Evolutionary conservation across 2,329 filamentous ascomycete genomes (phyloP).

Genomic region (Septoria petroselini): DNA sequence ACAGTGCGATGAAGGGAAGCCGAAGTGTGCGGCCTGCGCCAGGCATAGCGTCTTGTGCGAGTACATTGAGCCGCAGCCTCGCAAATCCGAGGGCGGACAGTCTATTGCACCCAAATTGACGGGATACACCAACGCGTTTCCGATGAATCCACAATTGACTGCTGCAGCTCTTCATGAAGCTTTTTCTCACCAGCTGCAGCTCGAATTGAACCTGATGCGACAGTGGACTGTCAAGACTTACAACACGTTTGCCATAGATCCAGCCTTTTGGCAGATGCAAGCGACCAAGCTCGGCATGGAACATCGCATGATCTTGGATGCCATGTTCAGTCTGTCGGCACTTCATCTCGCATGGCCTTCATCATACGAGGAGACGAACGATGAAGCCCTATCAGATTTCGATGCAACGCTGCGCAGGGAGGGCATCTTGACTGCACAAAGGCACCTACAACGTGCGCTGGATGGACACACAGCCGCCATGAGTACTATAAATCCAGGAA

Average conservation of each 20-base stretch:
- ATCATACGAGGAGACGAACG: slow-evolving; percentile 4
- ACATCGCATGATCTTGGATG: slow-evolving; percentile 27
- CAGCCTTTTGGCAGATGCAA: slow-evolving; percentile 30
- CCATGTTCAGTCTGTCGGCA: slow-evolving; percentile 30
- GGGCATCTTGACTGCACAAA: slow-evolving; percentile 26
- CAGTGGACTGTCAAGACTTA: slow-evolving; percentile 30
- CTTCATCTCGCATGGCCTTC: slow-evolving; percentile 27
- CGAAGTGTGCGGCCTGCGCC: slow-evolving; percentile 28
- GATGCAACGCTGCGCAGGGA: slow-evolving; percentile 14
- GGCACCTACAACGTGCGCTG: slow-evolving; percentile 31
- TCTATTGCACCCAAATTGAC: not conserved
- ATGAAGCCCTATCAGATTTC: not conserved
- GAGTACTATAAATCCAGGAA: slow-evolving; percentile 20
- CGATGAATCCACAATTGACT: not conserved
- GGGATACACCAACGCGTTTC: not conserved
- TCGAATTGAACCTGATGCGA: slow-evolving; percentile 32
- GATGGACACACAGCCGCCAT: slow-evolving; percentile 27
- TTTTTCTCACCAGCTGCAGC: slow-evolving; percentile 14
- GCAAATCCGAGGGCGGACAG: slow-evolving; percentile 13
- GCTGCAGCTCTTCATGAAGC: not conserved
- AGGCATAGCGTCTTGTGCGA: slow-evolving; percentile 30
- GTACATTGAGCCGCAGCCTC: slow-evolving; percentile 25
- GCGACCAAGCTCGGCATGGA: slow-evolving; percentile 30
- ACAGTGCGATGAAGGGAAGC: slow-evolving; percentile 29
- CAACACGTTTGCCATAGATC: slow-evolving; percentile 25